Evolutionary conservation across 2,329 filamentous ascomycete genomes (phyloP).

Genomic region (Talaromyces sp.): DNA sequence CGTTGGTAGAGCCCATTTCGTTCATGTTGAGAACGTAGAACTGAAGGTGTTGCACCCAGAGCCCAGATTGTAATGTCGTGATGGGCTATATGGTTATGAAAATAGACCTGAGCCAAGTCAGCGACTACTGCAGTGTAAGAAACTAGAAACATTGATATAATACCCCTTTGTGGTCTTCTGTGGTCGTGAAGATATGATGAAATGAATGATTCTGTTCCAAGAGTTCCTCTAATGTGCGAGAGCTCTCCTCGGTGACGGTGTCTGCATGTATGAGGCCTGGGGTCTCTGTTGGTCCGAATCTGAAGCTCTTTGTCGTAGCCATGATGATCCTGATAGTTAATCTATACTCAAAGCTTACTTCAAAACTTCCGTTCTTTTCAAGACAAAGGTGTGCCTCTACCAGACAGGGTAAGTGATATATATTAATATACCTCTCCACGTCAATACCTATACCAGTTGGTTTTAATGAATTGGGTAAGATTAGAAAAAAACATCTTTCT

Average conservation of each 20-base stretch:
- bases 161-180: constrained; percentile 9
- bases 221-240: neutral
- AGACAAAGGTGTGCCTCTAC: neutral
- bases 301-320: neutral
- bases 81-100: constrained; percentile 19
- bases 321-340: neutral
- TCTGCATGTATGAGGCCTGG: constrained; percentile 2
- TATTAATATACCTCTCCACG: neutral
- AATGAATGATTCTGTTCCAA: neutral
- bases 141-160: neutral
- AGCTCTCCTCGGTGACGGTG: constrained; percentile 2
- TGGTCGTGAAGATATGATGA: constrained; percentile 5
- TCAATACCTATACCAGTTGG: neutral
- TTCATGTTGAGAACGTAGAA: constrained; percentile 4
- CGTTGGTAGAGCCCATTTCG: constrained; percentile 9
- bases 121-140: neutral
- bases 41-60: constrained; percentile 15
- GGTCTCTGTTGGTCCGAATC: neutral
- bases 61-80: constrained; percentile 18
- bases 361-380: neutral
- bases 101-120: constrained; percentile 8
- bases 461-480: neutral
- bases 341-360: neutral
- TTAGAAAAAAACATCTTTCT: neutral
- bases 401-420: neutral